Base-by-base conservation (phyloP, 192 early-diverging fungal species). In the Dissophora globulifera region DNA sequence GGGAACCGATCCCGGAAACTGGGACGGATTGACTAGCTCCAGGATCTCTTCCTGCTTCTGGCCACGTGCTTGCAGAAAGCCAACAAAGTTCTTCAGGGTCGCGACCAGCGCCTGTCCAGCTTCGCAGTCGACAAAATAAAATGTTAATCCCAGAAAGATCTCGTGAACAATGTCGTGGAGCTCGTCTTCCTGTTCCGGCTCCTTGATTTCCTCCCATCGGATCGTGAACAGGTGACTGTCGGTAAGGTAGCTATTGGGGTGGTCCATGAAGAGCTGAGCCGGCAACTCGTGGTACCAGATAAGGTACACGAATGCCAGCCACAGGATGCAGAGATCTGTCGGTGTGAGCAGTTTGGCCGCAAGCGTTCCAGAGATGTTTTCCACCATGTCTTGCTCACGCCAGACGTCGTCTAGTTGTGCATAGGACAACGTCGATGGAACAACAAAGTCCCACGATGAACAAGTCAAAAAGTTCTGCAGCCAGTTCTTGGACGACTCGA, bases 211-310 rank as follows among this genome's bases (percentile, higher is more conserved):
- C 27, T 62, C 58, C 72, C 72, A 76, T 15, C 62, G 58, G 12
- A 76, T 76, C 15, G 45, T 26, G 26, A 76, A 76, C 9, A 76
- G 38, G 33, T 22, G 16, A 12, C 58, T 58, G 5, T 50, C 43
- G 2, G 63, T 55, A 4, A 76, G 22, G 35, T 67, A 76, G 35
- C 55, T 22, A 41, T 67, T 67, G 1, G 72, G 72, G 26, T 48
- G 49, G 19, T 66, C 63, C 9, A 55, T 32, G 30, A 76, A 76
- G 20, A 76, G 62, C 9, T 27, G 26, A 11, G 51, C 32, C 1
- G 72, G 72, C 17, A 76, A 25, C 31, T 76, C 72, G 7, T 76
- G 62, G 58, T 67, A 76, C 72, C 72, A 76, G 8, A 76, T 50
- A 51, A 76, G 45, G 26, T 76, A 62, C 2, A 76, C 50, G n/a